Base-by-base conservation (phyloP, 2,329 filamentous ascomycete genomes). In the Pyrenochaeta sp. region DNA sequence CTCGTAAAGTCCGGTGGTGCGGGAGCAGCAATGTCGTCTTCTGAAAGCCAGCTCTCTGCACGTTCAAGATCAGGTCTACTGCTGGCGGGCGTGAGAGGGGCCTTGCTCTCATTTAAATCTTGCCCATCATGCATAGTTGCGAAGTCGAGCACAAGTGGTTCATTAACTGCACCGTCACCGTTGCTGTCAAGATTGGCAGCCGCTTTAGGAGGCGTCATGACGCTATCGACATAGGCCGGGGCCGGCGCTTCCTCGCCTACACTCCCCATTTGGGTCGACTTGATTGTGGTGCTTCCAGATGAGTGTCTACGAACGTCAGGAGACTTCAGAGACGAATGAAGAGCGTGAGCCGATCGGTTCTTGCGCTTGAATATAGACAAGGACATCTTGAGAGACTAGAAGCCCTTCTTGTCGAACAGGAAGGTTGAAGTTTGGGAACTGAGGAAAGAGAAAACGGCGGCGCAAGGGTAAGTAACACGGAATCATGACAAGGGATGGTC, bases 1-100 rank as follows among this genome's bases (percentile, higher is more conserved):
- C 70, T 71, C 24, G 72, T 72, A 47, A 78, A 73, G 54, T 78
- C 75, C 52, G 68, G 67, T 2, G 74, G 73, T 52, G 71, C 64
- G 27, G 73, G 70, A 46, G 72, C 68, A 42, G 67, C 64, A 48
- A 52, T 52, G 15, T 75, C 72, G 58, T 77, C 73, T 47, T 72
- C 70, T 12, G 65, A 72, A 53, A 56, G 67, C 68, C 57, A 72
- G 60, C 54, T 67, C 52, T 46, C 54, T 58, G 55, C 28, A 30
- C 47, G 59, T 24, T 62, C 54, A 9, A 30, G 54, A 54, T 61
- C 51, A 39, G 45, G 50, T 48, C 37, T 61, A 24, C 54, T 58
- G 56, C 58, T 43, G 10, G 54, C 55, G 37, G 64, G 57, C 28
- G 68, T 64, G 52, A 64, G 58, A 56, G 67, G 61, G 53, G 65